A percentile compares a stretch with the other conserved stretches of the same genome.
phyloP scores from a whole-genome alignment of 768 basidiomycete species.

The Leccinum broughii region DNA sequence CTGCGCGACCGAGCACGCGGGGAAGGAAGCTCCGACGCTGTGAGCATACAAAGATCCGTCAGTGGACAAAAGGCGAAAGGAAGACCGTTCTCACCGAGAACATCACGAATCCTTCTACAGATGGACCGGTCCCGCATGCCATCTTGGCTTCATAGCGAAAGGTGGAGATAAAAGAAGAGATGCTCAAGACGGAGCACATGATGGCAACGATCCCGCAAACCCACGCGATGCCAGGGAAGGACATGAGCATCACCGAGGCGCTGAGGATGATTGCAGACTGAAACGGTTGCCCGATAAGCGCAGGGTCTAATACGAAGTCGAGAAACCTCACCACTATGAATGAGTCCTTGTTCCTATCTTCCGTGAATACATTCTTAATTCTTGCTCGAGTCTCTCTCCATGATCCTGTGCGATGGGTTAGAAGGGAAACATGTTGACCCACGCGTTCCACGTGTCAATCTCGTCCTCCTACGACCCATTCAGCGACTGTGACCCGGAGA shows the following conservation, averaged over 20 bases:
- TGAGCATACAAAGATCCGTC: background rate
- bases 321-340: constrained; percentile 56
- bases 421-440: background rate
- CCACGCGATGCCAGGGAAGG: constrained; percentile 68
- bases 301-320: background rate
- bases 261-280: constrained; percentile 82
- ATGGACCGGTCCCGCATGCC: constrained; percentile 46
- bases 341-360: constrained; percentile 60
- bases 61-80: background rate
- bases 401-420: constrained; percentile 47
- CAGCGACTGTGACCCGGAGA: background rate
- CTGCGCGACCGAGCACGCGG: too few species aligned
- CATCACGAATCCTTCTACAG: constrained; percentile 56
- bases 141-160: constrained; percentile 66
- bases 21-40: too few species aligned
- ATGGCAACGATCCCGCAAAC: constrained; percentile 67
- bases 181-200: constrained; percentile 21
- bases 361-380: constrained; percentile 45
- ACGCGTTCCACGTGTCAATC: constrained; percentile 81
- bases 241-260: constrained; percentile 70
- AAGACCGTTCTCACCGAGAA: constrained; percentile 39
- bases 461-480: constrained; percentile 64
- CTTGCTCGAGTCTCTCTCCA: constrained; percentile 51
- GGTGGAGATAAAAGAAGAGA: constrained; percentile 28
- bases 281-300: constrained; percentile 5